Evolutionary conservation across 2,329 filamentous ascomycete species (phyloP), one percentile per base, ranked within the genome.

Genomic region (Berkeleyomyces rouxiae): DNA sequence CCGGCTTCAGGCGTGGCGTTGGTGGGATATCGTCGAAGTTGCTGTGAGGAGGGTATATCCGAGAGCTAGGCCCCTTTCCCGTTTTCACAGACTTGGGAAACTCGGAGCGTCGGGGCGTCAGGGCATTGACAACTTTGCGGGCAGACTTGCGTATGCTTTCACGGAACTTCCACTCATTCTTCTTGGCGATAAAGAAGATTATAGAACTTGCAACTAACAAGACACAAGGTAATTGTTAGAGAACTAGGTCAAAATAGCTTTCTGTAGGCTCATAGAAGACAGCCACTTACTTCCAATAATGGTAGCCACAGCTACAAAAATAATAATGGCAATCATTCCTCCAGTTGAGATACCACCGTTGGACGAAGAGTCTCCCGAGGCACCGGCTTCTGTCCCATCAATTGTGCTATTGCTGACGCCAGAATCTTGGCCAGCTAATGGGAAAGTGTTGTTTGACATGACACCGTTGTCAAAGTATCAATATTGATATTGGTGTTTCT

Each of bases 111-210:
- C 82, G 75, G 4, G 83, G 83, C n/a, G 83, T 85, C 62, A 86
- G 75, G 4, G 78, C 83, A 3, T 77, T 79, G 51, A 79, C 81
- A 37, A 86, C 81, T 69, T 77, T 82, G 66, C 77, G 78, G 40
- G 83, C 82, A 1, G 87, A 90, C 66, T 81, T 82, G 62, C 85
- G 81, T 63, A 95, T 77, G 39, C 79, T 86, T 70, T 88, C 82
- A 64, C 84, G 82, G 67, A 93, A 77, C 67, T 84, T 87, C 89
- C 89, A 93, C 72, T 91, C 87, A 57, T 85, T 82, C 75, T 89
- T 90, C 78, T 93, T 93, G 62, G 89, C 87, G 44, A 92, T 71
- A 72, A 85, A 89, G 75, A 87, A 95, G 37, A 93, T 81, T 2
- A 82, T 74, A 2, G 83, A 81, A 42, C 80, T 85, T 31, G 77